Percentiles rank a stretch among this genome's conserved stretches.
These are phyloP conservation scores for Gorgonomyces haynaldii DNA, from an alignment of 192 early-diverging fungal species.

Conservation along the genomic window DNA sequence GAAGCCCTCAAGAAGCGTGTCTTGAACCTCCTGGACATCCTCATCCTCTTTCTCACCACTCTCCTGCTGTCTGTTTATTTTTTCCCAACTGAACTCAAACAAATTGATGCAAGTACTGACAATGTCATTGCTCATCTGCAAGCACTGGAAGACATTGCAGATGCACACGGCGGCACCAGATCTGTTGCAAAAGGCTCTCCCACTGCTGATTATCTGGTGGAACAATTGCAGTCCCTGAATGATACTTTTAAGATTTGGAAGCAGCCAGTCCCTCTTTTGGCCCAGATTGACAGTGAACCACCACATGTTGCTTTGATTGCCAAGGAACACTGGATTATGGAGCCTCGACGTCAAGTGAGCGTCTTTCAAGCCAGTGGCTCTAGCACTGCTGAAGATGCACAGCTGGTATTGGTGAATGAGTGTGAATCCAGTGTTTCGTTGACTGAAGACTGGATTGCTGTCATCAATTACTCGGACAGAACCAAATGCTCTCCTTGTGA, in stretches of 20 bases:
- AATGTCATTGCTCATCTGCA: slow-evolving; percentile 9
- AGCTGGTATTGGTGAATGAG: neutral
- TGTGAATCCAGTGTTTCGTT: neutral
- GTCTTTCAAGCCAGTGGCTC: neutral
- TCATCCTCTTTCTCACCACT: too few species aligned
- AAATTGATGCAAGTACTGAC: neutral
- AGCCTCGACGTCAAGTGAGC: neutral
- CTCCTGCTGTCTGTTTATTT: too few species aligned
- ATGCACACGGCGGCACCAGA: slow-evolving; percentile 12
- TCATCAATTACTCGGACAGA: neutral
- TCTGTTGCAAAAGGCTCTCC: slow-evolving; percentile 18
- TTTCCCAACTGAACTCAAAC: too few species aligned
- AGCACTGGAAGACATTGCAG: slow-evolving; percentile 11
- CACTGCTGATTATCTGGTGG: slow-evolving; percentile 13
- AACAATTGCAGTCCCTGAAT: slow-evolving; percentile 4
- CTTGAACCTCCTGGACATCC: too few species aligned
- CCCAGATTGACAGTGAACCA: slow-evolving; percentile 1
- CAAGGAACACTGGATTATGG: neutral
- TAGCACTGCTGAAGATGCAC: slow-evolving; percentile 1
- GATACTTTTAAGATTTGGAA: neutral
- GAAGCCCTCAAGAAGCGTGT: too few species aligned
- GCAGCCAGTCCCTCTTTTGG: neutral
- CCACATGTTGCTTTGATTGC: neutral
- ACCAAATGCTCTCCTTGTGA: slow-evolving; percentile 6
- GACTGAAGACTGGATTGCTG: slow-evolving; percentile 2